These are phyloP conservation scores for Calamus simplicifolius DNA, from an alignment of 176 grass and related monocot species.

Conservation along the genomic window DNA sequence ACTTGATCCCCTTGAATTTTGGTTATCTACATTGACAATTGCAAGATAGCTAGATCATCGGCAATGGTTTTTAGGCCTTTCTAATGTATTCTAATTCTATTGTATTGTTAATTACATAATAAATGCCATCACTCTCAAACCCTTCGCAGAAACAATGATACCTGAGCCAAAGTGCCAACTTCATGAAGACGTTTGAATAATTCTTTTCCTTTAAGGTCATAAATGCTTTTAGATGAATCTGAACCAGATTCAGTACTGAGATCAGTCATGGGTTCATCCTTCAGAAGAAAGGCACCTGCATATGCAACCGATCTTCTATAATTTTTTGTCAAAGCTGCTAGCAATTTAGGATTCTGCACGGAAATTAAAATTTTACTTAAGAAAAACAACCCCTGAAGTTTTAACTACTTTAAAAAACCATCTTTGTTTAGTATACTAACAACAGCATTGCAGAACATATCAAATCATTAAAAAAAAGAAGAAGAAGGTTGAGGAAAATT, in stretches of 20 bases:
- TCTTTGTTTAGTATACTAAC: too few relatives aligned
- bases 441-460: too few relatives aligned
- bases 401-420: too few relatives aligned
- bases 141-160: conserved; percentile 5
- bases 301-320: conserved; percentile 62
- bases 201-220: conserved; percentile 93
- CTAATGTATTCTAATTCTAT: too few relatives aligned
- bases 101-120: too few relatives aligned
- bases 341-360: conserved; percentile 65
- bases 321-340: conserved; percentile 68
- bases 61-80: neutral
- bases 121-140: too few relatives aligned
- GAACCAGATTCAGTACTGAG: conserved; percentile 41
- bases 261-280: conserved; percentile 67
- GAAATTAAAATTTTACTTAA: neutral
- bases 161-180: conserved; percentile 83
- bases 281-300: conserved; percentile 89
- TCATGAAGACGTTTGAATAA: conserved; percentile 86
- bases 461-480: too few relatives aligned
- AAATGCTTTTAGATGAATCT: conserved; percentile 74
- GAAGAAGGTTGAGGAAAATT: too few relatives aligned
- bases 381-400: neutral
- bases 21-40: conserved; percentile 60
- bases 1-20: conserved; percentile 90
- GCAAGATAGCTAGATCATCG: conserved; percentile 13